These are phyloP conservation scores for Cyclospora cayetanensis DNA, from an alignment of 169 alveolate species.

Conservation along the genomic window DNA sequence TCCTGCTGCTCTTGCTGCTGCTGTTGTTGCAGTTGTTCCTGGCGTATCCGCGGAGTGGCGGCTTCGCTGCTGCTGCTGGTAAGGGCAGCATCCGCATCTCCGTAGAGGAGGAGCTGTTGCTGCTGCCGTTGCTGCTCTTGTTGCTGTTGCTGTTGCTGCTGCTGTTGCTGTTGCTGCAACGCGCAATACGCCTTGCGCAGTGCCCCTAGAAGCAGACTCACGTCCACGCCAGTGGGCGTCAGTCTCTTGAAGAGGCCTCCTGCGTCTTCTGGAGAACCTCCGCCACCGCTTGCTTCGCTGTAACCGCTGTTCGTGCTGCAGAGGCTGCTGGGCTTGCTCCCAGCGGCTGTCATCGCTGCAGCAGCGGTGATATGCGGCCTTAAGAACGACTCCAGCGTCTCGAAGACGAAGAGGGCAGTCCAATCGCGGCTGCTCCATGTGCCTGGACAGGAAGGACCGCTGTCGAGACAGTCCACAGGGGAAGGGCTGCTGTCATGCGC, in stretches of 20 bases:
- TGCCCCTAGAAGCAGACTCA: neutral
- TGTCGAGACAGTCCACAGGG: neutral
- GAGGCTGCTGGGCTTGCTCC: neutral
- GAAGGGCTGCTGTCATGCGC: neutral
- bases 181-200: neutral
- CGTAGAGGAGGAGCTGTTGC: neutral
- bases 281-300: neutral
- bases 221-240: neutral
- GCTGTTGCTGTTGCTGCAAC: slow-evolving; percentile 22
- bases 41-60: no score
- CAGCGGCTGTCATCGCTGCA: neutral
- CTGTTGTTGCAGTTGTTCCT: neutral
- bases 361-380: neutral
- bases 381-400: slow-evolving; percentile 5
- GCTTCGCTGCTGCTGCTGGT: slow-evolving; percentile 1
- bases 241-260: neutral
- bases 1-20: neutral
- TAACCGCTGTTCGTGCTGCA: slow-evolving; percentile 15
- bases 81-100: neutral
- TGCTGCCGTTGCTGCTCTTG: neutral
- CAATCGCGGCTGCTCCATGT: slow-evolving; percentile 17
- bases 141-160: slow-evolving; percentile 37
- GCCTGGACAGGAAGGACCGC: no score
- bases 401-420: neutral
- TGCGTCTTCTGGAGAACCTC: neutral